Evolutionary conservation across 345 rosid species (phyloP).

Genomic region (Conringia planisiliqua): DNA sequence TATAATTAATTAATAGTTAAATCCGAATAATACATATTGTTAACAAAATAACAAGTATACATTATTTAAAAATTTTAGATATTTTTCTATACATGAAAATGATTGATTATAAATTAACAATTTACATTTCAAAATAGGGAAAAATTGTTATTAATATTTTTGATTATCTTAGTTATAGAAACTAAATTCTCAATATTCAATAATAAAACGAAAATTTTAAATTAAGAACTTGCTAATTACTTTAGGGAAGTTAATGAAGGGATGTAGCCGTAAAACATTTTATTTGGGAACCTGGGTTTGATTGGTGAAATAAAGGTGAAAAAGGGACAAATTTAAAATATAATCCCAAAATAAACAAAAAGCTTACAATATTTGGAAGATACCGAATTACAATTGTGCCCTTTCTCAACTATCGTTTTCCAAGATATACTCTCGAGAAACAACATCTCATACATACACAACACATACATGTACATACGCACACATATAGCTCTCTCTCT

Average conservation of each 20-base stretch:
- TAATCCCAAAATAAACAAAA: neutral
- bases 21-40: neutral
- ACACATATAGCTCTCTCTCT: constrained; percentile 2
- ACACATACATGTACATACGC: constrained; percentile 10
- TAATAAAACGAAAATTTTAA: neutral
- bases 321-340: neutral
- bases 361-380: neutral
- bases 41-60: neutral
- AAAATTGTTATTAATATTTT: neutral
- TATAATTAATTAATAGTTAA: neutral
- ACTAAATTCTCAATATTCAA: neutral
- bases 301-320: neutral
- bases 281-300: neutral
- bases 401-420: constrained; percentile 55
- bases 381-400: neutral
- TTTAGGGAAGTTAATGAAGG: neutral
- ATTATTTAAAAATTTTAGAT: neutral
- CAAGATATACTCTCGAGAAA: constrained; percentile 68
- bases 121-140: neutral
- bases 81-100: neutral
- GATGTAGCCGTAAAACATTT: neutral
- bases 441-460: constrained; percentile 29
- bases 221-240: neutral
- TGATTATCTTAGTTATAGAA: neutral
- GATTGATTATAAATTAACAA: neutral